These are phyloP conservation scores for Ophiosphaerella herpotricha DNA, from an alignment of 2,329 filamentous ascomycete genomes.

Conservation along the genomic window DNA sequence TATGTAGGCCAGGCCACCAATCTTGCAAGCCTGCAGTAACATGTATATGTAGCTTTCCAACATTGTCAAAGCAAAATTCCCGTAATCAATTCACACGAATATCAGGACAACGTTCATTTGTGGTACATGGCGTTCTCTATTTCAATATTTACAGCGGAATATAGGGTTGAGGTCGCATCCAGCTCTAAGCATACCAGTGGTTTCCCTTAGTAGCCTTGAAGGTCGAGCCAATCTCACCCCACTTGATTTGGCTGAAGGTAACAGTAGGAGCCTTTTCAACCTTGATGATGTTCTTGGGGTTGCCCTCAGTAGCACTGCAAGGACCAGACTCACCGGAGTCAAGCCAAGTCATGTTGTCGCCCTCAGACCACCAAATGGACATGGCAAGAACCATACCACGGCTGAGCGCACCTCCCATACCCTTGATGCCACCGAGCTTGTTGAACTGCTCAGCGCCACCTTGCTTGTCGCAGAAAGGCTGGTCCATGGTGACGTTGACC, in stretches of 20 bases:
- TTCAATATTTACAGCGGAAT: too few relatives aligned
- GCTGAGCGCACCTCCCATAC: constrained; percentile 53
- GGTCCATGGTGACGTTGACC: constrained; percentile 36
- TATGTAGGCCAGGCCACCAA: too few relatives aligned
- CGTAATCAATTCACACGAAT: too few relatives aligned
- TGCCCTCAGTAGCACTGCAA: constrained; percentile 59
- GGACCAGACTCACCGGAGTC: constrained; percentile 58
- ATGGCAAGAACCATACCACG: constrained; percentile 61
- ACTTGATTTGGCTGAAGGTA: constrained; percentile 62
- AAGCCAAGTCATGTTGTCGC: constrained; percentile 62
- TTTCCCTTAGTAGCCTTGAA: constrained; percentile 27
- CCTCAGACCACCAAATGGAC: constrained; percentile 61
- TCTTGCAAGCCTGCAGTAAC: too few relatives aligned
- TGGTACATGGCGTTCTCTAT: too few relatives aligned
- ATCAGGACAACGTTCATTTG: too few relatives aligned
- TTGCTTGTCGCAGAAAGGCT: constrained; percentile 35
- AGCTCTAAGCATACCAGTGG: too few relatives aligned
- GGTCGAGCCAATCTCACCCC: constrained; percentile 65
- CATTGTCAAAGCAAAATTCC: too few relatives aligned
- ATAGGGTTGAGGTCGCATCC: too few relatives aligned
- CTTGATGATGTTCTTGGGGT: constrained; percentile 54
- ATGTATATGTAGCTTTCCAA: too few relatives aligned
- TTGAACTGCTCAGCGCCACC: constrained; percentile 35
- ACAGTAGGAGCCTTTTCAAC: constrained; percentile 57
- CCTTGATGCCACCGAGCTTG: constrained; percentile 49